Evolutionary conservation across 2,329 filamentous ascomycete species (phyloP).

Genomic region (Coniosporium tulheliwenetii): DNA sequence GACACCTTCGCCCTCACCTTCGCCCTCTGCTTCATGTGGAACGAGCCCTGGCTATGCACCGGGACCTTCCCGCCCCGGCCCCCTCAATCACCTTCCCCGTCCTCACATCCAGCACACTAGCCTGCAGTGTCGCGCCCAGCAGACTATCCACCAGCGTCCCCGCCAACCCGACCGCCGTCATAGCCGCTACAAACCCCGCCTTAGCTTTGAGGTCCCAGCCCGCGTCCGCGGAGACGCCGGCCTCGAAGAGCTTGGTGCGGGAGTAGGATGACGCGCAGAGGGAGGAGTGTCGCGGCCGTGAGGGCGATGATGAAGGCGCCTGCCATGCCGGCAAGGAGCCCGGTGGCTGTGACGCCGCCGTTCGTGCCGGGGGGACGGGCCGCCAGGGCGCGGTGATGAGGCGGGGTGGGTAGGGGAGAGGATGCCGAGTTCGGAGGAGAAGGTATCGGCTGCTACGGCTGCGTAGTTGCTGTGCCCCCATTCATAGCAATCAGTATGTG

Average conservation of each 20-base stretch:
- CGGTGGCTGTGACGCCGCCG: constrained; percentile 68
- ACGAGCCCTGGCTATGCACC: constrained; percentile 15
- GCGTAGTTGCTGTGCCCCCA: constrained; percentile 56
- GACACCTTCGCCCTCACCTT: constrained; percentile 22
- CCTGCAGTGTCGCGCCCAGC: constrained; percentile 71
- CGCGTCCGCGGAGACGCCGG: constrained; percentile 9
- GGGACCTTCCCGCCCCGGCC: constrained; percentile 50
- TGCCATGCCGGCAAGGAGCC: constrained; percentile 55
- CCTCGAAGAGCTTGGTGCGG: constrained; percentile 11
- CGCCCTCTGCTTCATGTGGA: constrained; percentile 14
- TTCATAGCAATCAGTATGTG: neutral
- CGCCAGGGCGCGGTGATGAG: constrained; percentile 74
- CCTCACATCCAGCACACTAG: constrained; percentile 68
- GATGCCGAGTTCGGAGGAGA: constrained; percentile 90
- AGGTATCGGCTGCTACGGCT: constrained; percentile 81
- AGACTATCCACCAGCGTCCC: constrained; percentile 81
- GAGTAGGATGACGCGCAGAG: constrained; percentile 41
- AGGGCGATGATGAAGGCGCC: constrained; percentile 57
- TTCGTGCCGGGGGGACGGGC: constrained; percentile 84
- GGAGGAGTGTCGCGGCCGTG: constrained; percentile 36
- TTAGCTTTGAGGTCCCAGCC: constrained; percentile 41
- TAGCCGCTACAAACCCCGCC: constrained; percentile 28
- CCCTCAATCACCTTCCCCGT: constrained; percentile 85
- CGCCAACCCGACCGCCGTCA: constrained; percentile 58
- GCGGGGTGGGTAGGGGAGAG: constrained; percentile 60